Evolutionary conservation across 2,329 filamentous ascomycete species (phyloP).

Genomic region (Aspergillus nomiae): DNA sequence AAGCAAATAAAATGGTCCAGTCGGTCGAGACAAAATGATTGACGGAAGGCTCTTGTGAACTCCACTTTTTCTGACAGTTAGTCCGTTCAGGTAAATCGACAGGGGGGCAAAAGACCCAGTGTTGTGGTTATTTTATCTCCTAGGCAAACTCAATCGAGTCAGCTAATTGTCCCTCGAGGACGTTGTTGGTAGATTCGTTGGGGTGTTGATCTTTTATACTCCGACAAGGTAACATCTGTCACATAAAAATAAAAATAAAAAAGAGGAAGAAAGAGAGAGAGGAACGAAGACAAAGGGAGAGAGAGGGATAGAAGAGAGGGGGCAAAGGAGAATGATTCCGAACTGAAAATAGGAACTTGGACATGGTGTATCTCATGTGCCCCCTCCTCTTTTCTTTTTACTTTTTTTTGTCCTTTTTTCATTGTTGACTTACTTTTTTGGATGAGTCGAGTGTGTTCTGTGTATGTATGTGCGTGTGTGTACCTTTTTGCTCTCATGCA

Average conservation of each 20-base stretch:
- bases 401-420: neutral
- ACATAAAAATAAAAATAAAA: neutral
- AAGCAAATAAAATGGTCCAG: slow-evolving; percentile 11
- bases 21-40: slow-evolving; percentile 25
- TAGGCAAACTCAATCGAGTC: slow-evolving; percentile 12
- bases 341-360: slow-evolving; percentile 1
- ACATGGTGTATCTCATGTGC: slow-evolving; percentile 1
- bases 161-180: neutral
- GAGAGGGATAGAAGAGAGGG: neutral
- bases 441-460: neutral
- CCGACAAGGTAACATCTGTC: neutral
- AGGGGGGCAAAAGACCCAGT: slow-evolving; percentile 14
- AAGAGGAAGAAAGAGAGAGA: neutral
- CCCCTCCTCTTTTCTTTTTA: neutral
- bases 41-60: slow-evolving; percentile 22
- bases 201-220: neutral
- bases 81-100: slow-evolving; percentile 17
- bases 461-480: neutral
- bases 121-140: slow-evolving; percentile 11
- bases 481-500: slow-evolving; percentile 1
- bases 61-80: slow-evolving; percentile 22
- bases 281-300: neutral
- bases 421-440: neutral
- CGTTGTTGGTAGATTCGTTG: neutral
- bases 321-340: neutral